Conservation (phyloP, 306 rosid genomes). For the Sesbania bispinosa region DNA sequence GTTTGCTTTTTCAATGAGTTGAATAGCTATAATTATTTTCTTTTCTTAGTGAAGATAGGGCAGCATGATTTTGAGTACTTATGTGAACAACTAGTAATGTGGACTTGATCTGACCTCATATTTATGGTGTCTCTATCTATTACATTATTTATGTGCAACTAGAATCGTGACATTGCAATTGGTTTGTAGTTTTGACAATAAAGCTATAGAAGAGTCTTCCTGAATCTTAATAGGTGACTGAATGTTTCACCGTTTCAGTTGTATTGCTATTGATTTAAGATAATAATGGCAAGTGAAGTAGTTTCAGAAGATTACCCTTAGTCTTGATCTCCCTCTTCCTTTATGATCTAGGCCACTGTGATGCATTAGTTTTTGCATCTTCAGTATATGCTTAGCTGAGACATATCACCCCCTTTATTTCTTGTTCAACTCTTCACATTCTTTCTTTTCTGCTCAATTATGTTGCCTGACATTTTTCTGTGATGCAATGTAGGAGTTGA, state of each 20-base stretch:
- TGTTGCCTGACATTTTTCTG: slow-evolving; percentile 27
- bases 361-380: not conserved
- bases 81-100: not conserved
- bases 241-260: slow-evolving; percentile 5
- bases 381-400: not conserved
- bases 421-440: not conserved
- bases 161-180: not conserved
- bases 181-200: not conserved
- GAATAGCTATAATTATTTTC: too few relatives aligned
- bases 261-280: not conserved
- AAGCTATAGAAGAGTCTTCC: not conserved
- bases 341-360: not conserved
- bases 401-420: not conserved
- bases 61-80: not conserved
- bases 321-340: not conserved
- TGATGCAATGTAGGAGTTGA: slow-evolving; percentile 34
- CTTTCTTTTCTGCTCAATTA: not conserved
- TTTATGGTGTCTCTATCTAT: not conserved
- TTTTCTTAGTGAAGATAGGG: not conserved
- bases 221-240: not conserved
- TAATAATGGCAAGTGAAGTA: not conserved
- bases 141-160: not conserved
- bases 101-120: slow-evolving; percentile 10
- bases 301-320: slow-evolving; percentile 5
- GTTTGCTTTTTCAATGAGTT: too few relatives aligned